Evolutionary conservation across 2,329 filamentous ascomycete species (phyloP).

Genomic region (Aureobasidium sp.): DNA sequence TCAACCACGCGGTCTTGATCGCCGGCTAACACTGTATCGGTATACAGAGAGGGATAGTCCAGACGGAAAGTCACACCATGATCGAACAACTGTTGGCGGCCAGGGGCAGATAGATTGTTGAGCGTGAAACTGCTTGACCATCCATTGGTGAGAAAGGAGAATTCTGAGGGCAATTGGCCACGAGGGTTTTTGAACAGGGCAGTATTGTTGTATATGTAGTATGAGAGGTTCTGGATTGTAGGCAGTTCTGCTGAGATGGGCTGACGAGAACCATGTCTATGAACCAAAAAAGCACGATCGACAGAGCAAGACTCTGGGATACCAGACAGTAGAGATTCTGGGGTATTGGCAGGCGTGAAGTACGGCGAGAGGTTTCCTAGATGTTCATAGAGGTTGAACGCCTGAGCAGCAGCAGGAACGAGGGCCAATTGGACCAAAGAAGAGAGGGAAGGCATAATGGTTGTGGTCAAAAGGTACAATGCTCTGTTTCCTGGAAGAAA

Average conservation of each 20-base stretch:
- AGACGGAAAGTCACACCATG: conserved; percentile 11
- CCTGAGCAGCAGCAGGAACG: background rate
- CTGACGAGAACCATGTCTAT: conserved; percentile 12
- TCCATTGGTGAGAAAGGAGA: conserved; percentile 9
- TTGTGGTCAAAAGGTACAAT: background rate
- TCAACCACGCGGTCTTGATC: conserved; percentile 13
- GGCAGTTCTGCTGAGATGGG: conserved; percentile 10
- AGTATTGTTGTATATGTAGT: conserved; percentile 14
- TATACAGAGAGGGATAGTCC: conserved; percentile 10
- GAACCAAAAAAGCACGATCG: conserved; percentile 11
- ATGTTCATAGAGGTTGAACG: conserved; percentile 11
- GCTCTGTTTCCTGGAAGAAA: background rate
- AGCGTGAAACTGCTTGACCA: conserved; percentile 12
- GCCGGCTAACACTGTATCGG: conserved; percentile 10
- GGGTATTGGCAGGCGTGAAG: conserved; percentile 11
- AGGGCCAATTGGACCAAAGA: background rate
- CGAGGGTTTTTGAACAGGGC: conserved; percentile 8
- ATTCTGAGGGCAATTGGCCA: conserved; percentile 3
- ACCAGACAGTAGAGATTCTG: conserved; percentile 6
- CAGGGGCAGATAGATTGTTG: conserved; percentile 10
- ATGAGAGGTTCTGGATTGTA: conserved; percentile 9
- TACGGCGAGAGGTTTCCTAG: conserved; percentile 12
- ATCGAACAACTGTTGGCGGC: conserved; percentile 11
- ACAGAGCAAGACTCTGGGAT: conserved; percentile 11
- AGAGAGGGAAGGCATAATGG: background rate